Evolutionary conservation across 306 rosid genomes (phyloP).

Genomic region (Aeschynomene evenia): DNA sequence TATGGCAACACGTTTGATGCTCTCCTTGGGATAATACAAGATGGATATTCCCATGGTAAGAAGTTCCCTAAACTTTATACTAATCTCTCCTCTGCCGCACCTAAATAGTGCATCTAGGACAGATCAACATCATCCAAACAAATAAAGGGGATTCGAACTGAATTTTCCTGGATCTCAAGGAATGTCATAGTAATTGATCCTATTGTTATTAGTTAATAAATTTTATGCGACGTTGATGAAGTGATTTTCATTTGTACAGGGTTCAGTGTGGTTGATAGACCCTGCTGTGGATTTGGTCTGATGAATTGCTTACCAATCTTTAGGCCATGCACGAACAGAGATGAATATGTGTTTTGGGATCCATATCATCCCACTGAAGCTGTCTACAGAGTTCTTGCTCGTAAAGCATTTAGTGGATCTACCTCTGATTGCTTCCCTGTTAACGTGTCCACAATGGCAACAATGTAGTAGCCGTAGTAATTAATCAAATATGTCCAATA

Average conservation of each 20-base stretch:
- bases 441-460: constrained; percentile 38
- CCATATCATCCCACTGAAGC: constrained; percentile 39
- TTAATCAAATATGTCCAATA: no score
- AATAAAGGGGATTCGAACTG: no score
- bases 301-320: constrained; percentile 35
- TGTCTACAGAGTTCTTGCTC: constrained; percentile 24
- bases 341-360: constrained; percentile 48
- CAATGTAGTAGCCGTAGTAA: no score
- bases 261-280: constrained; percentile 31
- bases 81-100: no score
- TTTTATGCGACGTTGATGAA: background rate
- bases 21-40: constrained; percentile 8
- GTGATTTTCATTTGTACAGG: constrained; percentile 22
- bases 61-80: background rate
- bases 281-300: constrained; percentile 41
- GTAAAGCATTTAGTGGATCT: constrained; percentile 23
- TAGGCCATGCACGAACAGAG: constrained; percentile 31
- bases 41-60: constrained; percentile 37
- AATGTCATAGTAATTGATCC: no score
- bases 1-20: constrained; percentile 27
- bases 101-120: no score
- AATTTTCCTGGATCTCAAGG: no score
- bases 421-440: constrained; percentile 32
- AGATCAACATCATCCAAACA: no score
- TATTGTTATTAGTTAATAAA: no score